Base-by-base conservation (phyloP, 2,329 filamentous ascomycete species). In the Colletotrichum musae region DNA sequence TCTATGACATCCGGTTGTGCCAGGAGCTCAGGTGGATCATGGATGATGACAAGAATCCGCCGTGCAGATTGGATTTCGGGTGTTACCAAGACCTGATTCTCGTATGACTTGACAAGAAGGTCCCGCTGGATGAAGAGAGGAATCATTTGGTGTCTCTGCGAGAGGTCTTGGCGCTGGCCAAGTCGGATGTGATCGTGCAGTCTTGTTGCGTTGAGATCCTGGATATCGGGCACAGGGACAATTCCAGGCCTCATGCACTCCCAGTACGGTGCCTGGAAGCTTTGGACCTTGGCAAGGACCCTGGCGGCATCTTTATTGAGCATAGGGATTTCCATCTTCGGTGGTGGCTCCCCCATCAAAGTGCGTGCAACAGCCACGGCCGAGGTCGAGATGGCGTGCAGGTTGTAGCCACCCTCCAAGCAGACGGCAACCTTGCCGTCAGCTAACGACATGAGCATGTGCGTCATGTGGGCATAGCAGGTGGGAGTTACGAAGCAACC, bases 391-490 rank as follows among this genome's bases (percentile, higher is more conserved):
- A 99, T 99, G 0, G 96, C 96, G 56, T 90, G 86, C 26, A 99
- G 89, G 75, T 98, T 98, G 81, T 99, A 99, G 9, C 96, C 96
- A 24, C 96, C 96, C 82, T 99, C 96, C 2, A 99, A 86, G 77
- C 95, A 98, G 9, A 98, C 95, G 2, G 94, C 93, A 15, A 99
- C 87, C 77, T 95, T 97, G 32, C 96, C 96, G 52, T 91, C 87
- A 0, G 96, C 95, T 21, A 99, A 86, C 2, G 94, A 94, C 95
- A 98, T 98, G 56, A 99, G 88, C 95, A 98, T 98, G 77, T 98
- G 94, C 16, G 96, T 98, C 96, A 99, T 98, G 77, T 99, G 95
- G 15, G 95, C 94, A 78, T 98, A 99, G 77, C 96, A 97, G 5
- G 91, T 83, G 0, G 96, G 96, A 1, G 94, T 92, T 5, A 99